A percentile compares a stretch with the other conserved stretches of the same genome.
Conservation (phyloP, 345 rosid species). For the Eucalyptus curtisii region DNA sequence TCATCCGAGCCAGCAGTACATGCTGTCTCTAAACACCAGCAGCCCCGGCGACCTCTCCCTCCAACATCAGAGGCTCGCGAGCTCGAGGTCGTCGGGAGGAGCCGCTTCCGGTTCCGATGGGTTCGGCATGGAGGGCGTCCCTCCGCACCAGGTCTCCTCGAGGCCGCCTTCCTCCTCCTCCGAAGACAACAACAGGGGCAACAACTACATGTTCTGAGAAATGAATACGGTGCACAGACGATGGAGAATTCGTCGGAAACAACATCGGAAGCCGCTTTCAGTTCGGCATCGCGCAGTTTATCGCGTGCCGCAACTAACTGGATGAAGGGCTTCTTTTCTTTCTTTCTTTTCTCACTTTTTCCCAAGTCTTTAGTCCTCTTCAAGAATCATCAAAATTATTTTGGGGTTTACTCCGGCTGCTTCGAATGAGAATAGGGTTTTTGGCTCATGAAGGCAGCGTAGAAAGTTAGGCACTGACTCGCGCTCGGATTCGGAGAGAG, state of each 20-base stretch:
- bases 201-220: neutral
- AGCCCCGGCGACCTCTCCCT: neutral
- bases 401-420: neutral
- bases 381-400: neutral
- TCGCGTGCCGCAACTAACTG: neutral
- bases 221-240: neutral
- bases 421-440: neutral
- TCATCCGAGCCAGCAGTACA: slow-evolving; percentile 2
- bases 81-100: neutral
- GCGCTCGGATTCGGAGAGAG: neutral
- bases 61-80: neutral
- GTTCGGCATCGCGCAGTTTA: neutral
- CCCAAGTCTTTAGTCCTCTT: neutral
- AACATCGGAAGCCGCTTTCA: neutral
- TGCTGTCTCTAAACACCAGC: slow-evolving; percentile 26
- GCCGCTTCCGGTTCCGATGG: neutral
- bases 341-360: neutral
- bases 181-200: neutral
- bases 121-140: neutral
- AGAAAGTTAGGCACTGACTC: neutral
- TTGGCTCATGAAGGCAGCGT: neutral
- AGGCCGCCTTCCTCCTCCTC: neutral
- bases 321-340: neutral
- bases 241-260: neutral
- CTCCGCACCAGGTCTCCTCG: neutral